Evolutionary conservation across 2,329 filamentous ascomycete species (phyloP).

Genomic region (Microdochium nivale): DNA sequence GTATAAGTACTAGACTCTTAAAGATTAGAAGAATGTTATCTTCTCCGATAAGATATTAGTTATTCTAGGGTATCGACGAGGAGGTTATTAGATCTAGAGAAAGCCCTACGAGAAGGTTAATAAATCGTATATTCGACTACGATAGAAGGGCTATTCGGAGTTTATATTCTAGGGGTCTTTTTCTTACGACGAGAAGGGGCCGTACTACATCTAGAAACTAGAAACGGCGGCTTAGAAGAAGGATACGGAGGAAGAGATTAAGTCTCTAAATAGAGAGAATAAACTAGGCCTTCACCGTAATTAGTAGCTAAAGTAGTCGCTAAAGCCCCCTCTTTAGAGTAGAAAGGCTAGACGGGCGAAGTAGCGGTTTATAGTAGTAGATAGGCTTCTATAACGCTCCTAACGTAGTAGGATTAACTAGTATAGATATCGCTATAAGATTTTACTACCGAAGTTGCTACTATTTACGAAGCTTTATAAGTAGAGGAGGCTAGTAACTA

Average conservation of each 20-base stretch:
- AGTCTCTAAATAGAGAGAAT: background rate
- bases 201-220: constrained; percentile 12
- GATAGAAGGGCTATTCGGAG: constrained; percentile 9
- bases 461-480: constrained; percentile 2
- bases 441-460: constrained; percentile 3
- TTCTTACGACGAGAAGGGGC: constrained; percentile 18
- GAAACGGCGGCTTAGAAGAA: constrained; percentile 9
- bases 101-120: background rate
- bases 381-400: background rate
- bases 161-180: constrained; percentile 20
- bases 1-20: background rate
- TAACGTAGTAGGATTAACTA: constrained; percentile 1
- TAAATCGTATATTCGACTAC: background rate
- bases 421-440: constrained; percentile 3
- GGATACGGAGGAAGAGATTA: background rate
- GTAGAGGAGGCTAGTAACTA: background rate
- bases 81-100: constrained; percentile 4
- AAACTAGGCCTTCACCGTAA: background rate
- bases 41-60: constrained; percentile 11
- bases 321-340: background rate
- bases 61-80: constrained; percentile 5
- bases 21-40: constrained; percentile 14
- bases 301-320: background rate
- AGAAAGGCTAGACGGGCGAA: background rate
- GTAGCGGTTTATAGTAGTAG: background rate